These are phyloP conservation scores for Apophysomyces variabilis DNA, from an alignment of 371 early-diverging fungal species.

Conservation along the genomic window DNA sequence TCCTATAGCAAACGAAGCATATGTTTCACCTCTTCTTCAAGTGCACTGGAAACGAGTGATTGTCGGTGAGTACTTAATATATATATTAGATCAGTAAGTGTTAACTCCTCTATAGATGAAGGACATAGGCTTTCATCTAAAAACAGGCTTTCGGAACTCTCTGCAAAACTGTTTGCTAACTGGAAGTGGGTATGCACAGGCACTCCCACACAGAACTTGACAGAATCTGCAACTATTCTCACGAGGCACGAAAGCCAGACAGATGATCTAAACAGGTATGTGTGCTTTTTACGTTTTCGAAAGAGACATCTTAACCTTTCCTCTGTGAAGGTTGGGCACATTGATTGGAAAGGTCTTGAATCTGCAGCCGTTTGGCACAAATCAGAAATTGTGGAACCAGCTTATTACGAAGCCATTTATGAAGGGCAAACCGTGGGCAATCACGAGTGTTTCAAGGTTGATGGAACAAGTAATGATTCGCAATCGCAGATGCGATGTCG, in stretches of 20 bases:
- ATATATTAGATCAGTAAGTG: neutral
- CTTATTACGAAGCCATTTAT: slow-evolving; percentile 46
- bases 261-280: slow-evolving; percentile 30
- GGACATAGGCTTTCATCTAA: slow-evolving; percentile 37
- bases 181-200: slow-evolving; percentile 82
- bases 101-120: slow-evolving; percentile 25
- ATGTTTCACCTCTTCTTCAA: slow-evolving; percentile 67
- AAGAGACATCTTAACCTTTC: neutral
- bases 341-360: slow-evolving; percentile 53
- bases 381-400: slow-evolving; percentile 41
- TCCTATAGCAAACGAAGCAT: slow-evolving; percentile 20
- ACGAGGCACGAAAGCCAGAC: slow-evolving; percentile 18
- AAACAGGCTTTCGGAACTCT: slow-evolving; percentile 48
- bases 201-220: slow-evolving; percentile 66
- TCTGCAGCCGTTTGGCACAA: slow-evolving; percentile 55
- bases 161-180: slow-evolving; percentile 62
- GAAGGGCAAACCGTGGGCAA: slow-evolving; percentile 43
- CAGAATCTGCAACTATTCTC: slow-evolving; percentile 36
- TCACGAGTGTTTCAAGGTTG: slow-evolving; percentile 43
- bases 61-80: slow-evolving; percentile 61
- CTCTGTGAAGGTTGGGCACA: slow-evolving; percentile 47
- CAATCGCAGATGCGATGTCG: slow-evolving; percentile 58
- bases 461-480: slow-evolving; percentile 72
- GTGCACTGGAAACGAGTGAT: slow-evolving; percentile 79
- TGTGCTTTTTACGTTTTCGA: neutral